These are phyloP conservation scores for Solanum virginianum DNA, from an alignment of 257 asterid species.

Conservation along the genomic window DNA sequence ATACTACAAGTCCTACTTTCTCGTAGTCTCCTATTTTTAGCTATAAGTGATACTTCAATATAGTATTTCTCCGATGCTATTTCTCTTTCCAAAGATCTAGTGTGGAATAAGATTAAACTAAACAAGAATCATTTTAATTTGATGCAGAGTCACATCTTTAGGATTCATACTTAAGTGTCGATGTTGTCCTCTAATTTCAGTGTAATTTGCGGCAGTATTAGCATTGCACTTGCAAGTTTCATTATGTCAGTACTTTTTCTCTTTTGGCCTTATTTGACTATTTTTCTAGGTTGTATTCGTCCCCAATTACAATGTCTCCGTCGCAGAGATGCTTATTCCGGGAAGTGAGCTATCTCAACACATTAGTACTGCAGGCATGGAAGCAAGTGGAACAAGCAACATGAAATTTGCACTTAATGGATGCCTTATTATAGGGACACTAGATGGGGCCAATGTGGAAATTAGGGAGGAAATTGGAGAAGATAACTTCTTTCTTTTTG, in stretches of 20 bases:
- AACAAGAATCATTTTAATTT: neutral
- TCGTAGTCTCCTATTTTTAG: neutral
- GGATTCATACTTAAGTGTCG: neutral
- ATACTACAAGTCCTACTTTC: neutral
- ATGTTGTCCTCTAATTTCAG: neutral
- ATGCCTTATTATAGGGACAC: constrained; percentile 92
- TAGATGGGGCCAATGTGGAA: constrained; percentile 98
- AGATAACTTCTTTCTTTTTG: constrained; percentile 84
- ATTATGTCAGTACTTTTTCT: neutral
- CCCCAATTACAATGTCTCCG: constrained; percentile 96
- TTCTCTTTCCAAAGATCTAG: neutral
- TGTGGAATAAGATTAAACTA: neutral
- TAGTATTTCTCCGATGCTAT: neutral
- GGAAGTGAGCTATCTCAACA: constrained; percentile 99
- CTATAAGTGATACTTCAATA: neutral
- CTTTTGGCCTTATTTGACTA: neutral
- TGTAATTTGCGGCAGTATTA: neutral
- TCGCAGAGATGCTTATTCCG: constrained; percentile 97
- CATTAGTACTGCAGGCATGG: constrained; percentile 99
- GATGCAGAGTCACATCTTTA: neutral
- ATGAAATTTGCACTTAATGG: constrained; percentile 98
- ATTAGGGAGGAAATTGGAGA: constrained; percentile 95
- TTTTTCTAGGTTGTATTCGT: constrained; percentile 73
- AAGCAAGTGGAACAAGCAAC: constrained; percentile 99
- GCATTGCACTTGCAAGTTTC: neutral